Evolutionary conservation across 2,329 filamentous ascomycete genomes (phyloP).

Genomic region (Aspergillus ustus): DNA sequence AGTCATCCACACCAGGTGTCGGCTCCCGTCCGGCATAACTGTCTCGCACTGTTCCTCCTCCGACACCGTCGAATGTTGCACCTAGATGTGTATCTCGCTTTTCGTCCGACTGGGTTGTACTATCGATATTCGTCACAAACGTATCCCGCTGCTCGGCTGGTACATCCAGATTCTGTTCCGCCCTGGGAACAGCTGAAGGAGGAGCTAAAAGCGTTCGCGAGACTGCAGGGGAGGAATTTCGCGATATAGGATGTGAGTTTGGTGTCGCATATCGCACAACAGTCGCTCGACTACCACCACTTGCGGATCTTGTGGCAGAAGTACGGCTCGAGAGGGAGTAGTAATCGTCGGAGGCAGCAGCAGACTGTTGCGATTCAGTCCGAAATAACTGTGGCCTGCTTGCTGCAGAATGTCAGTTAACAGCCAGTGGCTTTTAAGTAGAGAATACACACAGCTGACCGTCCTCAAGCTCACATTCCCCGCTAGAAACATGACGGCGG

Average conservation of each 20-base stretch:
- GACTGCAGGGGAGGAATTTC: constrained; percentile 35
- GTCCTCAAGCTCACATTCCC: constrained; percentile 38
- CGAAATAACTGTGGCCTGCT: constrained; percentile 51
- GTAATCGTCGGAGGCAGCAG: constrained; percentile 55
- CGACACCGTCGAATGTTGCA: constrained; percentile 30
- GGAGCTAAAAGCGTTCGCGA: constrained; percentile 33
- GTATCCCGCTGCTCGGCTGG: constrained; percentile 17
- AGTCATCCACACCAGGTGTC: constrained; percentile 81
- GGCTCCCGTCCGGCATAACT: constrained; percentile 47
- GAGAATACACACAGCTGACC: constrained; percentile 43
- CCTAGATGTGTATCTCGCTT: constrained; percentile 29
- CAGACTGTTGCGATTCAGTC: constrained; percentile 51
- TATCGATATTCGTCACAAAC: constrained; percentile 27
- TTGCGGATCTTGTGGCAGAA: constrained; percentile 38
- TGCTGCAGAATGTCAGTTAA: constrained; percentile 32
- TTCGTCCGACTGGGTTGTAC: constrained; percentile 35
- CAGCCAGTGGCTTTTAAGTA: neutral
- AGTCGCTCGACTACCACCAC: constrained; percentile 41
- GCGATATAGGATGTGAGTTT: constrained; percentile 41
- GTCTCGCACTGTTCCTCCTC: constrained; percentile 32
- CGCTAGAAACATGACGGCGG: constrained; percentile 32
- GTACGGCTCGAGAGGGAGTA: constrained; percentile 52
- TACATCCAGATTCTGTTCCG: constrained; percentile 16
- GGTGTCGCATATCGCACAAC: constrained; percentile 51
- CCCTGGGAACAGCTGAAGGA: constrained; percentile 20